A percentile compares a stretch with the other conserved stretches of the same genome.
These are phyloP conservation scores for Aspergillus sp. DNA, from an alignment of 2,329 filamentous ascomycete species.

Conservation along the genomic window DNA sequence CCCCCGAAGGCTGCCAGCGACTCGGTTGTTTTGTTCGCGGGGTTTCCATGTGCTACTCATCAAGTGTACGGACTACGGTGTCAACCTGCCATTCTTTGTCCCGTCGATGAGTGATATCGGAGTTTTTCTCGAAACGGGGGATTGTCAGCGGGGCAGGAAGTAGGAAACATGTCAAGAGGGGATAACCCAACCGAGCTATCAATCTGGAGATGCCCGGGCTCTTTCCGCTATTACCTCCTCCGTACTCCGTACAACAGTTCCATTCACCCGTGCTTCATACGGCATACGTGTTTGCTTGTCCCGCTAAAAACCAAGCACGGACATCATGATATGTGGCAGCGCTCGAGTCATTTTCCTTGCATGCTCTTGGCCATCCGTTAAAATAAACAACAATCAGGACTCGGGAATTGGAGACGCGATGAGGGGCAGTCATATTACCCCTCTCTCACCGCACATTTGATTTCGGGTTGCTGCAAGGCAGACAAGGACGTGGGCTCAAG, in stretches of 20 bases:
- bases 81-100: not conserved
- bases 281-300: not conserved
- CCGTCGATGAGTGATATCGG: not conserved
- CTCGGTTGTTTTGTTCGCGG: not conserved
- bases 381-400: not conserved
- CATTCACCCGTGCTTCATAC: too few species aligned
- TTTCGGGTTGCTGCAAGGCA: constrained; percentile 18
- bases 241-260: too few species aligned
- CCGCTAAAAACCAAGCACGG: not conserved
- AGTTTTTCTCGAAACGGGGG: constrained; percentile 11
- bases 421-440: constrained; percentile 4
- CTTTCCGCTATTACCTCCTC: too few species aligned
- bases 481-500: constrained; percentile 19
- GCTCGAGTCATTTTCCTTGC: constrained; percentile 13
- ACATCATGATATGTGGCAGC: not conserved
- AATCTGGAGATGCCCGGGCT: too few species aligned
- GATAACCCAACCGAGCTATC: too few species aligned
- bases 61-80: not conserved
- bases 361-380: constrained; percentile 1
- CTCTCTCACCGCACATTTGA: constrained; percentile 23
- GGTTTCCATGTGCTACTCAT: not conserved
- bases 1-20: not conserved
- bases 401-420: not conserved
- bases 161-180: constrained; percentile 5
- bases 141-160: not conserved